phyloP scores from a whole-genome alignment of 2,329 filamentous ascomycete species.

The Parafenestella ontariensis region DNA sequence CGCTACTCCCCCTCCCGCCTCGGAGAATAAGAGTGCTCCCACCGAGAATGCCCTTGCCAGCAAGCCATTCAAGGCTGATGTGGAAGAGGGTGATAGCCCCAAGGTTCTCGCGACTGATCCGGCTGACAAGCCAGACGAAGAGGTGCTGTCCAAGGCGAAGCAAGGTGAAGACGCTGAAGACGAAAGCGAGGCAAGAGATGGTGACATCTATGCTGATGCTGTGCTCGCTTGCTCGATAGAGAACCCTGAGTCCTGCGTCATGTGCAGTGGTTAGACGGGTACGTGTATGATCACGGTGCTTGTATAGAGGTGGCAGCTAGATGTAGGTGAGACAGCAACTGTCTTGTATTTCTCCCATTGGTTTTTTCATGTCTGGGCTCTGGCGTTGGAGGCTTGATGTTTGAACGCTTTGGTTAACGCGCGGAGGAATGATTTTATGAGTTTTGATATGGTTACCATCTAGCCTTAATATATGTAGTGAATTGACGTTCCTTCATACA shows the following conservation, averaged over 20 bases:
- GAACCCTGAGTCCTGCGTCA: constrained; percentile 91
- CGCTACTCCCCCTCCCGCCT: constrained; percentile 67
- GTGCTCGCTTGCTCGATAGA: constrained; percentile 95
- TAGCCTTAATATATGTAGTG: constrained; percentile 15
- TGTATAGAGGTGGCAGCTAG: constrained; percentile 18
- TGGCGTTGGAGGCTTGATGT: constrained; percentile 21
- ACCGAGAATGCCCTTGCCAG: constrained; percentile 66
- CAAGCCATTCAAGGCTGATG: constrained; percentile 77
- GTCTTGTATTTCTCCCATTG: constrained; percentile 21
- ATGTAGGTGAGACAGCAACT: constrained; percentile 18
- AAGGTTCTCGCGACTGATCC: constrained; percentile 79
- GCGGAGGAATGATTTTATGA: constrained; percentile 34
- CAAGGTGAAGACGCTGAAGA: constrained; percentile 78
- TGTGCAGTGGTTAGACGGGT: constrained; percentile 87
- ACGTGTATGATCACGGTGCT: not conserved
- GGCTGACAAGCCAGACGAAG: constrained; percentile 65
- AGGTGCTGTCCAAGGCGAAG: constrained; percentile 63
- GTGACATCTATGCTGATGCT: constrained; percentile 94
- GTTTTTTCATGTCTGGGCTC: constrained; percentile 5
- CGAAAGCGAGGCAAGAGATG: constrained; percentile 77
- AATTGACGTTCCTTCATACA: constrained; percentile 4
- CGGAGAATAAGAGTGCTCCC: constrained; percentile 56
- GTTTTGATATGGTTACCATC: constrained; percentile 18
- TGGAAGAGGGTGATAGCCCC: constrained; percentile 78
- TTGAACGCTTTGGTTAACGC: constrained; percentile 13